Percentiles rank a stretch among this genome's conserved stretches.
These are phyloP conservation scores for Salix suchowensis DNA, from an alignment of 345 rosid genomes.

Conservation along the genomic window DNA sequence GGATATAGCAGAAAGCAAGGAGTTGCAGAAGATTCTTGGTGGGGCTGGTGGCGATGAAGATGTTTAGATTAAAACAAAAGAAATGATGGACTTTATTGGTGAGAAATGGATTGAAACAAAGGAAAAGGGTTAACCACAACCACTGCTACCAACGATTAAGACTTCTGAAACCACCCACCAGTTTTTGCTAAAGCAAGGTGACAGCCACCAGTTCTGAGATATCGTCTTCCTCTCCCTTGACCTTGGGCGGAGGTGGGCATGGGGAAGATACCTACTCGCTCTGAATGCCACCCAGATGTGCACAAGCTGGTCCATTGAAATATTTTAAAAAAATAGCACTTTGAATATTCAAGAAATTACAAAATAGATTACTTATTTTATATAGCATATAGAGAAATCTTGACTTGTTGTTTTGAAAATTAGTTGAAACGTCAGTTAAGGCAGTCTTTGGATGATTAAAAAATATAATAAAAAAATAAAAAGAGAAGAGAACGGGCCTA, in stretches of 20 bases:
- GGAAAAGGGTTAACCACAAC: background rate
- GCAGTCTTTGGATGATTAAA: no score
- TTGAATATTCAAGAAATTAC: no score
- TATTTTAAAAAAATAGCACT: no score
- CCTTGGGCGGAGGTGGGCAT: slow-evolving; percentile 3
- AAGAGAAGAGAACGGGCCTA: no score
- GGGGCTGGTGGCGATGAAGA: background rate
- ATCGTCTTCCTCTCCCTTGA: background rate
- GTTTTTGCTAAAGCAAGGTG: background rate
- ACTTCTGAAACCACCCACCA: background rate
- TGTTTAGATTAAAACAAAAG: background rate
- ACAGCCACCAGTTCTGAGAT: background rate
- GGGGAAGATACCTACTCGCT: no score
- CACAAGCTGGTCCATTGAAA: no score
- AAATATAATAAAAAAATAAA: no score
- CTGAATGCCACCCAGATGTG: no score
- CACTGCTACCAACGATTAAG: background rate
- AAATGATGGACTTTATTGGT: background rate
- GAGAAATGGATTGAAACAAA: background rate
- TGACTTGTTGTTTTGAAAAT: no score
- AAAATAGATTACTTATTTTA: no score
- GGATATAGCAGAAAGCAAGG: background rate
- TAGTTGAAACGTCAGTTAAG: no score
- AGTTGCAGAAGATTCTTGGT: background rate
- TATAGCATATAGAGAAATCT: no score